Percentiles rank a stretch among this genome's conserved stretches.
These are phyloP conservation scores for Microbotryum intermedium DNA, from an alignment of 1,284 basidiomycete genomes.

Conservation along the genomic window DNA sequence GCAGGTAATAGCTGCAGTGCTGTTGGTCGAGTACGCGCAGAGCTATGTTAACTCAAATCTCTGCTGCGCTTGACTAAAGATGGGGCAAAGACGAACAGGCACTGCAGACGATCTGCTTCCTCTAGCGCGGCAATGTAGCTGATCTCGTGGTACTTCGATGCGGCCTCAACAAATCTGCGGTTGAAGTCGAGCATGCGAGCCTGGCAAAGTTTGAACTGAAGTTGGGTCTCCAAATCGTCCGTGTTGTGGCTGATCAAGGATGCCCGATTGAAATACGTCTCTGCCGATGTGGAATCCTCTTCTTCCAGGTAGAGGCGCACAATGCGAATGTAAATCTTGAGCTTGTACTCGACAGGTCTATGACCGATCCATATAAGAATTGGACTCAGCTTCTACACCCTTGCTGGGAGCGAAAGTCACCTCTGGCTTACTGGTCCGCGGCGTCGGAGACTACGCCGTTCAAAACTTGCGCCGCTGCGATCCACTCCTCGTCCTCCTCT, in stretches of 20 bases:
- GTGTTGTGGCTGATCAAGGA: constrained; percentile 73
- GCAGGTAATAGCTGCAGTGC: constrained; percentile 83
- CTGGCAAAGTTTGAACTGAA: constrained; percentile 40
- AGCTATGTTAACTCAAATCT: neutral
- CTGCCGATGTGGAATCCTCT: constrained; percentile 85
- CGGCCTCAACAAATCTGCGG: constrained; percentile 90
- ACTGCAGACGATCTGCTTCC: constrained; percentile 75
- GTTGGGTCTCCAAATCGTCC: constrained; percentile 62
- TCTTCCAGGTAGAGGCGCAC: constrained; percentile 92
- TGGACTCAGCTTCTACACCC: too few species aligned
- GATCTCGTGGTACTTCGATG: constrained; percentile 85
- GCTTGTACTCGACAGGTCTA: constrained; percentile 64
- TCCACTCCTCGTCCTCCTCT: constrained; percentile 88
- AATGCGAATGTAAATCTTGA: constrained; percentile 84
- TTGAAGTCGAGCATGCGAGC: constrained; percentile 87
- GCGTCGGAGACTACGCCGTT: constrained; percentile 47
- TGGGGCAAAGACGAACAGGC: constrained; percentile 51
- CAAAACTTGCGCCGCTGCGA: constrained; percentile 77
- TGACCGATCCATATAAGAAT: too few species aligned
- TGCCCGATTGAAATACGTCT: constrained; percentile 94
- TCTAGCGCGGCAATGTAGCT: constrained; percentile 52
- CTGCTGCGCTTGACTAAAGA: too few species aligned
- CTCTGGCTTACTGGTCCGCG: too few species aligned
- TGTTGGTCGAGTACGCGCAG: constrained; percentile 37
- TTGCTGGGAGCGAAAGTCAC: too few species aligned